phyloP scores from a whole-genome alignment of 2,329 filamentous ascomycete genomes.

The Aspergillus ochraceus region DNA sequence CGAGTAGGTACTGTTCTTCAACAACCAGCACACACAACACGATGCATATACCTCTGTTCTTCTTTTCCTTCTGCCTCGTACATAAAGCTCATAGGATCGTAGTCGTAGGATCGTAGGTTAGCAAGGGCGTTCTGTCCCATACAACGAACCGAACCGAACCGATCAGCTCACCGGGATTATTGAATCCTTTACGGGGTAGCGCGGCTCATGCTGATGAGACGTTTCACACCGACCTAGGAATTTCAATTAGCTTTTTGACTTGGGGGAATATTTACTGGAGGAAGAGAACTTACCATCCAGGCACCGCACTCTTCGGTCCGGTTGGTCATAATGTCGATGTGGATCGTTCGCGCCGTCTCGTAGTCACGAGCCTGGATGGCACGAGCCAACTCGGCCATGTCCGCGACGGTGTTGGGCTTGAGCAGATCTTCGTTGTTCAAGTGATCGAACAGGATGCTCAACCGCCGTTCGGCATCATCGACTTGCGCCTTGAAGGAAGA shows the following conservation, averaged over 20 bases:
- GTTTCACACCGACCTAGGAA: constrained; percentile 69
- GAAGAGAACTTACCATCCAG: constrained; percentile 71
- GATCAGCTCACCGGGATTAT: neutral
- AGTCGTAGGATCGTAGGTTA: neutral
- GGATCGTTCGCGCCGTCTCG: constrained; percentile 64
- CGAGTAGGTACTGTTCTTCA: neutral
- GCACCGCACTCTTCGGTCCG: constrained; percentile 79
- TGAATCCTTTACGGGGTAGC: constrained; percentile 60
- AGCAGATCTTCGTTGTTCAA: constrained; percentile 93
- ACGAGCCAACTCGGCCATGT: constrained; percentile 54
- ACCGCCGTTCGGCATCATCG: constrained; percentile 87
- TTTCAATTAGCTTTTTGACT: neutral
- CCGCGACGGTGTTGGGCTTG: constrained; percentile 65
- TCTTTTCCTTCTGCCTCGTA: constrained; percentile 3
- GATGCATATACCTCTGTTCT: neutral
- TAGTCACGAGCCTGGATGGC: constrained; percentile 71
- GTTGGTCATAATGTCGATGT: constrained; percentile 73
- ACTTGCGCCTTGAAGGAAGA: constrained; percentile 85
- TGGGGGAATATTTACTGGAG: neutral
- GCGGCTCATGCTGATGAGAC: constrained; percentile 76
- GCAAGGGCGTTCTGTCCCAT: neutral
- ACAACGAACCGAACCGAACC: neutral
- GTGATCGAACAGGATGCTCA: constrained; percentile 93
- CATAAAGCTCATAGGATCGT: constrained; percentile 10
- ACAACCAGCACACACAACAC: neutral